Conservation (phyloP, 768 basidiomycete genomes). For the Sporobolomyces phaffii region DNA sequence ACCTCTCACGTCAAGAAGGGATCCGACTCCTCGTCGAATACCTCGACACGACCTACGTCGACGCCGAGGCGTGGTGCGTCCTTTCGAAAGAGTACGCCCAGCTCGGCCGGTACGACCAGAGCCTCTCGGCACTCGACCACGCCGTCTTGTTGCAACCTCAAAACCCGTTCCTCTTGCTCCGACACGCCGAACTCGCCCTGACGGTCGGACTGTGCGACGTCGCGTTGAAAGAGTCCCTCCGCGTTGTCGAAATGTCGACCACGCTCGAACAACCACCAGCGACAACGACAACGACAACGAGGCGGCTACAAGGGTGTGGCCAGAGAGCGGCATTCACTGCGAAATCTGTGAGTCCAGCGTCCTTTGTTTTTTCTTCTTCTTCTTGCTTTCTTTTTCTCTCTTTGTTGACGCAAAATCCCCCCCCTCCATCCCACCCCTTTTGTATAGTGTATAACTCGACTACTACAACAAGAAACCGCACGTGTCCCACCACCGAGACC, state of each 20-base stretch:
- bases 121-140: constrained; percentile 73
- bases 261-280: constrained; percentile 47
- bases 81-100: constrained; percentile 71
- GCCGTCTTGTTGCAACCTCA: constrained; percentile 74
- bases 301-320: constrained; percentile 17
- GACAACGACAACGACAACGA: constrained; percentile 46
- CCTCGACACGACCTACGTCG: constrained; percentile 81
- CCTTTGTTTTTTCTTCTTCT: too few species aligned
- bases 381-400: too few species aligned
- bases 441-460: too few species aligned
- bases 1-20: constrained; percentile 60
- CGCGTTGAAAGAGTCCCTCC: constrained; percentile 71
- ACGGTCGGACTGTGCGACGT: constrained; percentile 67
- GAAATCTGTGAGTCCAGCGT: constrained; percentile 36
- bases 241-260: constrained; percentile 65
- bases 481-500: too few species aligned
- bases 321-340: constrained; percentile 38
- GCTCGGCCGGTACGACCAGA: constrained; percentile 63
- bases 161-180: constrained; percentile 76
- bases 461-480: too few species aligned
- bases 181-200: constrained; percentile 81
- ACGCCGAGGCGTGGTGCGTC: constrained; percentile 81
- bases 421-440: too few species aligned
- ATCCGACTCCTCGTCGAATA: constrained; percentile 65
- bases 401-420: background rate